phyloP scores from a whole-genome alignment of 176 grass and related monocot genomes.

The Oryza nivara region DNA sequence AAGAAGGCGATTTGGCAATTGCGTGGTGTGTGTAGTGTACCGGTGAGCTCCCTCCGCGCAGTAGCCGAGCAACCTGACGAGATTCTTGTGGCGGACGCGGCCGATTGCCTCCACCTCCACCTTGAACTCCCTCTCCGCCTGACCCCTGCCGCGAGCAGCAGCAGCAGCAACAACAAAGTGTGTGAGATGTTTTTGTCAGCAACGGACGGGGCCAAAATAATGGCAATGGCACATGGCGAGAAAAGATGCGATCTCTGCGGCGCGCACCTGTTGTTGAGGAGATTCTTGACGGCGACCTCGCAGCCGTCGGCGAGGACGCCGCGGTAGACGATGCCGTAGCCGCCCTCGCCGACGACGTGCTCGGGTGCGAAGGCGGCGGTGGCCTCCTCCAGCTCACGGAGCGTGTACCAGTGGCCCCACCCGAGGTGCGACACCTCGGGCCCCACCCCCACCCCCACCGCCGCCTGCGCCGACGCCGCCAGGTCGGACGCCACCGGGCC shows the following conservation, averaged over 20 bases:
- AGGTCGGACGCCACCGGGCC: constrained; percentile 33
- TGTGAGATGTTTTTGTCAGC: not conserved
- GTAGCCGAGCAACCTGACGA: constrained; percentile 77
- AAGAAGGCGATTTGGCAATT: not conserved
- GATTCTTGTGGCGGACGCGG: constrained; percentile 87
- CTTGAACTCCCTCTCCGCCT: constrained; percentile 88
- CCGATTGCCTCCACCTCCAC: constrained; percentile 96
- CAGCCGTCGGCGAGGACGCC: constrained; percentile 64
- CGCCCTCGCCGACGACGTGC: constrained; percentile 94
- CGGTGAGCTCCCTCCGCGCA: constrained; percentile 85
- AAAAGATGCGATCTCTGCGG: not conserved
- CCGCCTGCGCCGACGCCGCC: not conserved
- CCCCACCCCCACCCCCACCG: constrained; percentile 33
- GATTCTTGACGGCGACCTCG: constrained; percentile 88
- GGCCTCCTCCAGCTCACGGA: constrained; percentile 82
- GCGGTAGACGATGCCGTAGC: constrained; percentile 92
- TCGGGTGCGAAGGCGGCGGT: constrained; percentile 72
- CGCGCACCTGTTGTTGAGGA: constrained; percentile 80
- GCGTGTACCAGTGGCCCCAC: constrained; percentile 99
- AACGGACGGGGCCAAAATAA: not conserved
- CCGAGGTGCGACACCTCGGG: constrained; percentile 92
- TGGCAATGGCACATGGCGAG: not conserved
- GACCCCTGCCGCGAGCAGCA: constrained; percentile 50
- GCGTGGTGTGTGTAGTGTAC: constrained; percentile 20
- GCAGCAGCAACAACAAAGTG: not conserved